Conservation (phyloP, 1,284 basidiomycete species). For the Ceratobasidium sp. region DNA sequence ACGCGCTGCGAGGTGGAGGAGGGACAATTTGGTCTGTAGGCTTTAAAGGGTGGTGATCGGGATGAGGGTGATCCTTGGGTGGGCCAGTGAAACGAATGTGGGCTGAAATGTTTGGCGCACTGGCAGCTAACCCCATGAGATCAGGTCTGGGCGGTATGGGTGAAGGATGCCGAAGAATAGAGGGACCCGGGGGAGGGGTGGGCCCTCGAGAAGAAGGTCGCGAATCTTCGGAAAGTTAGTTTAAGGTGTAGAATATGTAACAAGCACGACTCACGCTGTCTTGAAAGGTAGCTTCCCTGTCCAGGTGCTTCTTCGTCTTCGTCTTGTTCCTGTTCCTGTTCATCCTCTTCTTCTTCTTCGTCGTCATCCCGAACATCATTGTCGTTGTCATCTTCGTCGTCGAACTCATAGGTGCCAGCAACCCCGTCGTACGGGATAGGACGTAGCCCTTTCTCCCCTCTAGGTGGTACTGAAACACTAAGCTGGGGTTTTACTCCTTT, state of each 20-base stretch:
- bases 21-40: constrained; percentile 1
- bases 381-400: constrained; percentile 7
- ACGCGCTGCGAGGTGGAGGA: too few species aligned
- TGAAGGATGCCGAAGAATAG: constrained; percentile 36
- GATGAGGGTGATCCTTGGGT: constrained; percentile 36
- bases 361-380: too few species aligned
- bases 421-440: constrained; percentile 2
- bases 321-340: background rate
- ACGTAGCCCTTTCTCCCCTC: constrained; percentile 12
- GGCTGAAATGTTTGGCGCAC: background rate
- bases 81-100: constrained; percentile 39
- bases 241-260: background rate
- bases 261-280: constrained; percentile 6
- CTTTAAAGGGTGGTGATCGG: constrained; percentile 30
- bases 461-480: constrained; percentile 31
- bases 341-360: constrained; percentile 1
- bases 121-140: background rate
- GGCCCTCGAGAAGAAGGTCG: constrained; percentile 28
- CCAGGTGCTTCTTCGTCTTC: background rate
- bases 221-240: constrained; percentile 24
- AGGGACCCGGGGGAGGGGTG: constrained; percentile 30
- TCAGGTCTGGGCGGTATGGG: constrained; percentile 27
- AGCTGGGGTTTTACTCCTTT: constrained; percentile 18
- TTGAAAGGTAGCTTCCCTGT: background rate
- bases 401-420: background rate